Percentiles rank a stretch among this genome's conserved stretches.
These are phyloP conservation scores for Oenanthe sinensis DNA, from an alignment of 129 eudicot species.

Conservation along the genomic window DNA sequence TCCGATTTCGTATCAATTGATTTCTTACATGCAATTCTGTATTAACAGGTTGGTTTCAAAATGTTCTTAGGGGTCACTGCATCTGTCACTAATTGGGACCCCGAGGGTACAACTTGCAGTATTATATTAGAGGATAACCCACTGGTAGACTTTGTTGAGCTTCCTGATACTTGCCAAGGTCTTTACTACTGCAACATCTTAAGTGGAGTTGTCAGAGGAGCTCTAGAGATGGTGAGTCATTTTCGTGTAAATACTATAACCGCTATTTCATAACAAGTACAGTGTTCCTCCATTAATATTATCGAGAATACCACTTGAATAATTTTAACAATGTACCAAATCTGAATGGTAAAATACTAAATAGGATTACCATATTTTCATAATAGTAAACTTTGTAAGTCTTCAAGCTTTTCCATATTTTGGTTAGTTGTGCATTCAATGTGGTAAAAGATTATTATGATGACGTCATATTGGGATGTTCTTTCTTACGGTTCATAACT, in stretches of 20 bases:
- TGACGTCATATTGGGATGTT: not conserved
- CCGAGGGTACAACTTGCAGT: slow-evolving; percentile 91
- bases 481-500: not conserved
- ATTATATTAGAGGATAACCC: slow-evolving; percentile 93
- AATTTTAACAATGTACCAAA: not conserved
- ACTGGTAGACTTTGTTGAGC: slow-evolving; percentile 97
- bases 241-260: not conserved
- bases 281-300: not conserved
- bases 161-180: slow-evolving; percentile 98
- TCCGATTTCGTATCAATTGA: not conserved
- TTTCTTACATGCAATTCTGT: not conserved
- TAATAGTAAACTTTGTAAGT: not conserved
- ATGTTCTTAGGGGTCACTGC: slow-evolving; percentile 96
- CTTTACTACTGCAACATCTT: slow-evolving; percentile 86
- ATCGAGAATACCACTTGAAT: not conserved
- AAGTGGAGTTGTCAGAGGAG: slow-evolving; percentile 96
- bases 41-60: slow-evolving; percentile 84
- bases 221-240: slow-evolving; percentile 84
- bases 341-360: not conserved
- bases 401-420: not conserved
- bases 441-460: not conserved
- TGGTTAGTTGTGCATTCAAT: not conserved
- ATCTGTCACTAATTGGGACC: slow-evolving; percentile 84
- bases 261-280: not conserved
- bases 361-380: not conserved